Percentiles rank a stretch among this genome's conserved stretches.
Conservation (phyloP, 805 yeast genomes). For the Wilhelminamyces savonicus region DNA sequence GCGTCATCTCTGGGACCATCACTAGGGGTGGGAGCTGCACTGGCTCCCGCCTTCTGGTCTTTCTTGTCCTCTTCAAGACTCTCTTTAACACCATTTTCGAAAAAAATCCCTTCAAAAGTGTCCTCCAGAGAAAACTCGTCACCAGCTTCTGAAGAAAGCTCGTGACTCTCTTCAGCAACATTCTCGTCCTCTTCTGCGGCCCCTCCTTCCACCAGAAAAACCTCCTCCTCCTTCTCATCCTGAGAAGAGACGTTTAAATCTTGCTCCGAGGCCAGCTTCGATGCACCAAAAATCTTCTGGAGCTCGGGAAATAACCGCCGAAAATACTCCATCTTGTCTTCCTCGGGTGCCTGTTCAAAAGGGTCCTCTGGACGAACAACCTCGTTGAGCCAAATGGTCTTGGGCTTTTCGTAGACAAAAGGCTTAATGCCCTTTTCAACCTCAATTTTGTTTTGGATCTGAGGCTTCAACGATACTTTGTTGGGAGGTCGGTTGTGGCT, state of each 20-base stretch:
- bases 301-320: conserved; percentile 4
- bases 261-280: too few species aligned
- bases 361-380: background rate
- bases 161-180: background rate
- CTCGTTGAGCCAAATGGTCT: conserved; percentile 4
- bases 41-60: background rate
- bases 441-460: conserved; percentile 12
- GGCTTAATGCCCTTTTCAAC: background rate
- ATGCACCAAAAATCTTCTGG: too few species aligned
- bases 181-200: background rate
- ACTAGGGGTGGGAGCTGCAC: background rate
- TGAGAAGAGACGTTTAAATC: background rate
- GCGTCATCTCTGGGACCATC: background rate
- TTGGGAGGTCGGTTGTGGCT: conserved; percentile 13
- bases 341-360: conserved; percentile 2
- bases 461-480: conserved; percentile 16
- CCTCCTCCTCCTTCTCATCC: background rate
- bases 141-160: background rate
- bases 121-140: too few species aligned
- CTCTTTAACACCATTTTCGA: background rate
- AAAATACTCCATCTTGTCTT: conserved; percentile 5
- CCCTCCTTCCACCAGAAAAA: background rate
- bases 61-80: background rate
- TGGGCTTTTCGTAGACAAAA: conserved; percentile 4
- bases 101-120: background rate